Evolutionary conservation across 805 yeast species (phyloP), one percentile per base, ranked within the genome.

Genomic region (Kluyveromyces wickerhamii): DNA sequence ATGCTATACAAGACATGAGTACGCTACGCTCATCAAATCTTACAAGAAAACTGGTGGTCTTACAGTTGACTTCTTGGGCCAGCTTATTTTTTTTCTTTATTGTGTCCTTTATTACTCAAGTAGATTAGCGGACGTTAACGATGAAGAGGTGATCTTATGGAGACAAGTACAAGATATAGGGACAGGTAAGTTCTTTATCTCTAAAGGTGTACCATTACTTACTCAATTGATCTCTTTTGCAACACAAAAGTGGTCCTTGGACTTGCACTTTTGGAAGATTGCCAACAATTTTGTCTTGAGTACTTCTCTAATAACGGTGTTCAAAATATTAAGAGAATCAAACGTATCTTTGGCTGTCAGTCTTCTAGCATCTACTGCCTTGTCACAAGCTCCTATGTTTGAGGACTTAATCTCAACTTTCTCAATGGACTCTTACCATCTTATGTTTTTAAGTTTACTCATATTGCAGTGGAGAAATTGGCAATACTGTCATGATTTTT

Each of bases 121-220:
- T 14, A 26, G 29, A 16, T n/a, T 5, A 5, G 9, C 9, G 6
- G 33, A 22, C n/a, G 16, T 30, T 6, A 12, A 7, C 6, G 11
- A 4, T n/a, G 12, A 4, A 21, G 33, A 30, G 16, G 6, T 14
- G 10, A 26, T 14, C 5, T 5, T 30, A n/a, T 30, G 33, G 33
- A 30, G 11, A 15, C 19, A 30, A 15, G 8, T 30, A 5, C 12
- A 12, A 15, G 25, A 30, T n/a, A 17, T 16, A 4, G 16, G 8
- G 3, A 12, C 11, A 9, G 33, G 33, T 11, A 30, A 22, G 12
- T 30, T 30, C 16, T 30, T 30, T 12, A 30, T 30, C 21, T 20
- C 26, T 10, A 21, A 12, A 10, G 21, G 25, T 21, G 25, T 30
- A 17, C 33, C 33, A 5, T 7, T 19, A 15, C n/a, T 30, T 3